phyloP scores from a whole-genome alignment of 768 basidiomycete genomes.

The Holtermannia corniformis region DNA sequence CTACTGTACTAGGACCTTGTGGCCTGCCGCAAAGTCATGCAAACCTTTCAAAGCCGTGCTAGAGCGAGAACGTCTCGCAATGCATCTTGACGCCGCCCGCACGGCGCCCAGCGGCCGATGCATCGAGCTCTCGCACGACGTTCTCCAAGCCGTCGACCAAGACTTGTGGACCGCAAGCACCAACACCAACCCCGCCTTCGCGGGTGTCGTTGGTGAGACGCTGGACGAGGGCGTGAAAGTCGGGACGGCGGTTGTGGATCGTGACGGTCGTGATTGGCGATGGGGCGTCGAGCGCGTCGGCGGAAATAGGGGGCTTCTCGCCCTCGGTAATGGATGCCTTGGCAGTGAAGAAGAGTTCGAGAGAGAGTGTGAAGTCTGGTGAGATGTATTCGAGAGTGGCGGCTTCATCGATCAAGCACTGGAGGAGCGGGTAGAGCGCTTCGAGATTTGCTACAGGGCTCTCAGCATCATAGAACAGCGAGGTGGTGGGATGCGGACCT shows the following conservation, averaged over 20 bases:
- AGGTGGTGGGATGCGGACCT: constrained; percentile 7
- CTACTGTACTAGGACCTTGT: too few species aligned
- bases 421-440: constrained; percentile 5
- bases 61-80: constrained; percentile 8
- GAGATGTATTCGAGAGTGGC: neutral
- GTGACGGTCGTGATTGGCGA: neutral
- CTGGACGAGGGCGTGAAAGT: constrained; percentile 4
- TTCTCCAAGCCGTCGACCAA: constrained; percentile 10
- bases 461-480: constrained; percentile 1
- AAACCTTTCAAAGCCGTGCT: too few species aligned
- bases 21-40: too few species aligned
- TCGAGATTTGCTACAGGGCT: constrained; percentile 6
- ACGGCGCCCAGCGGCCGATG: neutral
- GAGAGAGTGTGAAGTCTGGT: neutral
- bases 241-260: constrained; percentile 10
- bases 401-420: constrained; percentile 1
- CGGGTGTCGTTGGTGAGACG: neutral
- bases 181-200: constrained; percentile 13
- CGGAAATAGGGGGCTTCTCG: neutral
- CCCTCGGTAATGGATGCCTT: neutral
- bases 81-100: constrained; percentile 6
- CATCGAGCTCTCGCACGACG: neutral
- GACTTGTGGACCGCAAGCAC: constrained; percentile 11
- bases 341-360: constrained; percentile 4
- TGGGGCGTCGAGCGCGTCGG: neutral